Base-by-base conservation (phyloP, 2,329 filamentous ascomycete genomes). In the Epichloe aotearoae region DNA sequence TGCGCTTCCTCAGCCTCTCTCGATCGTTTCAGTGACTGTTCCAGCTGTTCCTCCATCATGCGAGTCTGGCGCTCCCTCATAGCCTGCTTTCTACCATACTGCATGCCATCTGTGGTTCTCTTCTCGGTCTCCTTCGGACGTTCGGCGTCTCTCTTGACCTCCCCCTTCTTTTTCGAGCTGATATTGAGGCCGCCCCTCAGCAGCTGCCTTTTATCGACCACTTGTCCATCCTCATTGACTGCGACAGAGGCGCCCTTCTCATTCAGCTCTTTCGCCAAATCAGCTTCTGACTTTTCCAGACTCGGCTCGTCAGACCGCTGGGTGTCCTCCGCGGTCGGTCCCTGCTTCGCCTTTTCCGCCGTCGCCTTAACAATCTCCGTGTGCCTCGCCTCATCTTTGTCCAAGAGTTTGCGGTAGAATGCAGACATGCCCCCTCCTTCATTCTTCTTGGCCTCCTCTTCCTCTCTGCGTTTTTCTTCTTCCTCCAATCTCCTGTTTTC, bases 161-260 rank as follows among this genome's bases (percentile, higher is more conserved):
- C 63, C 51, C 75, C 69, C 63, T 80, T 81, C 57, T 82, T 82
- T 62, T 79, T 83, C 0, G 76, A 71, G 47, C 76, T 75, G 17
- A 93, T 69, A 59, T 94, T 94, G 48, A 94, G 73, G 26, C 87
- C 87, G 6, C 86, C 84, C 45, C 72, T 76, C 6, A 94, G 75
- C 8, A 93, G 71, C 63, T 93, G 83, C n/a, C 86, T 75, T 71
- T 89, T 91, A 63, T 94, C 87, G 26, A 88, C 83, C 2, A 93
- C 82, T 62, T 90, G 80, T 0, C 87, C 87, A 39, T 93, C 87
- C 54, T 93, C 87, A 59, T 91, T 91, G 59, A 91, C 68, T 7
- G 80, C 76, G 39, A 93, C 76, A 3, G 72, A 69, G 0, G 69
- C 81, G 55, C 71, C 79, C 54, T 73, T 80, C 39, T 78, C 75